phyloP scores from a whole-genome alignment of 345 rosid species.

The Boechera stricta region DNA sequence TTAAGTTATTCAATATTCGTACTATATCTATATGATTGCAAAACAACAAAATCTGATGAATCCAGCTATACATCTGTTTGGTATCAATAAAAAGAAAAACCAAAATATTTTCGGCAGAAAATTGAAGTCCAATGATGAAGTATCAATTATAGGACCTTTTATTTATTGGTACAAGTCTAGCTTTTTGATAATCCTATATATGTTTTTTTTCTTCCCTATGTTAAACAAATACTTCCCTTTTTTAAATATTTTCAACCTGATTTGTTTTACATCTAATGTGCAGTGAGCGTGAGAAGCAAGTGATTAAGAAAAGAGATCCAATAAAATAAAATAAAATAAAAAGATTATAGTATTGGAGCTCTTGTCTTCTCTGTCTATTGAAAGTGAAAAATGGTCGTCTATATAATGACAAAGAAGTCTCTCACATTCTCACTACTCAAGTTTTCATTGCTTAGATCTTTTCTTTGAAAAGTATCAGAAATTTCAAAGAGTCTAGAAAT shows the following conservation, averaged over 20 bases:
- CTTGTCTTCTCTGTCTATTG: no score
- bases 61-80: constrained; percentile 24
- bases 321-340: not conserved
- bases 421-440: constrained; percentile 35
- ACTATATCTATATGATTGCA: constrained; percentile 15
- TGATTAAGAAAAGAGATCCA: not conserved
- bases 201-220: no score
- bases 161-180: not conserved
- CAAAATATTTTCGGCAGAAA: not conserved
- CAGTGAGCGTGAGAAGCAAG: constrained; percentile 30
- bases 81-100: not conserved
- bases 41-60: constrained; percentile 24
- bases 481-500: not conserved
- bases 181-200: not conserved
- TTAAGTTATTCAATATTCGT: not conserved
- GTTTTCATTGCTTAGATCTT: not conserved
- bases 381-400: constrained; percentile 12
- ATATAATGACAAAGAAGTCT: constrained; percentile 27
- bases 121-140: not conserved
- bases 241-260: not conserved
- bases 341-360: not conserved
- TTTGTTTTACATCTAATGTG: constrained; percentile 2
- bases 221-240: no score
- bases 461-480: not conserved
- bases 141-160: not conserved